Evolutionary conservation across 2,329 filamentous ascomycete genomes (phyloP), one percentile per base, ranked within the genome.

Genomic region (Neonectria punicea): DNA sequence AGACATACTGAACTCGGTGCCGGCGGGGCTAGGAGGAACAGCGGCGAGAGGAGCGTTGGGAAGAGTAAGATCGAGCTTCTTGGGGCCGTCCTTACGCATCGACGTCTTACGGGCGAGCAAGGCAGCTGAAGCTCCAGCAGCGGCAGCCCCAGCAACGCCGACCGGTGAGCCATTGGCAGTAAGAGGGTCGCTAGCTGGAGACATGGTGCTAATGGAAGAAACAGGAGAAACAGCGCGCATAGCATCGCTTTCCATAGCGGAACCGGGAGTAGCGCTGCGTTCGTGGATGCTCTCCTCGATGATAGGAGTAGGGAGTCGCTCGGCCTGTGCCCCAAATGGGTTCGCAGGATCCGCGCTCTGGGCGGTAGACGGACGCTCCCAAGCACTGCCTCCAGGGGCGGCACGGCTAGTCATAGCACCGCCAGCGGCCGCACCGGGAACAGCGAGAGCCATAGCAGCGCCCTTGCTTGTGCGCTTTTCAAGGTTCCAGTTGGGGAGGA

Each of bases 321-420:
- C 87, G 43, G 86, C 85, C 67, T 88, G 85, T 72, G 85, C 85
- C 54, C 87, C 89, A 78, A 96, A 96, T 20, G 93, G 93, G 76
- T 96, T 93, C 65, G 83, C 82, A 2, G 85, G 81, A 74, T 90
- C 84, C 56, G 82, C 80, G 77, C 83, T 80, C 66, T 80, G 72
- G 78, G 79, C 78, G 4, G 80, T 80, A 41, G 80, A 72, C 13
- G 85, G 83, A 36, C 85, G 83, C 62, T 87, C 85, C 82, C 84
- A 85, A 18, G 82, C 68, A 70, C 77, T 80, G 59, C 75, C 76
- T 62, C 79, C 77, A 32, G 75, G 76, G 16, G 78, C 68, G 53
- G 78, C 69, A 58, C 73, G 73, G 25, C 57, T 67, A 32, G 70
- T 73, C 25, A 63, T 32, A 28, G 66, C 55, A 32, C 65, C 72